Conservation (phyloP, 2,329 filamentous ascomycete genomes). For the Aspergillus terreus region DNA sequence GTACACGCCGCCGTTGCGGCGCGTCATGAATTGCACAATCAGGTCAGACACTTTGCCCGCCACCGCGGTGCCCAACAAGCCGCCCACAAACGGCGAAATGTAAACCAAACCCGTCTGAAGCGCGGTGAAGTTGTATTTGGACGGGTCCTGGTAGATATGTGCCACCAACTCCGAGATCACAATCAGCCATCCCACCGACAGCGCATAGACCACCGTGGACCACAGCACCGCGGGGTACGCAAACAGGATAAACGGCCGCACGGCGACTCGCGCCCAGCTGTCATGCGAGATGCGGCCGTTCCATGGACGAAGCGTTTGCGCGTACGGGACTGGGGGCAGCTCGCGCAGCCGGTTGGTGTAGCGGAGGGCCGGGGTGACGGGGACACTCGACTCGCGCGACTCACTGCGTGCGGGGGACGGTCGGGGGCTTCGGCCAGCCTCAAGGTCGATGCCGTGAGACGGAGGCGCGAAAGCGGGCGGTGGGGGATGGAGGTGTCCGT, state of each 20-base stretch:
- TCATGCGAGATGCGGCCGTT: conserved; percentile 75
- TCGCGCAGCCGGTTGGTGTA: conserved; percentile 71
- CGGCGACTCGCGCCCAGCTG: conserved; percentile 72
- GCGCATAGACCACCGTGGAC: conserved; percentile 78
- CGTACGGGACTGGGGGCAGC: conserved; percentile 66
- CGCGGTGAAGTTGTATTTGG: conserved; percentile 74
- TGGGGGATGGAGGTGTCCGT: conserved; percentile 12
- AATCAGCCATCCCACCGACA: conserved; percentile 92
- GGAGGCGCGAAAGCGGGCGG: conserved; percentile 5
- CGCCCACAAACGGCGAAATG: conserved; percentile 83
- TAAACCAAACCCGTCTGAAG: conserved; percentile 83
- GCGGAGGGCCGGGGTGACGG: conserved; percentile 26
- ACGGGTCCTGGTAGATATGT: conserved; percentile 67
- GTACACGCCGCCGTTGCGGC: conserved; percentile 86
- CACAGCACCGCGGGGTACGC: conserved; percentile 86
- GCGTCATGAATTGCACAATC: conserved; percentile 76
- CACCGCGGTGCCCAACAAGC: conserved; percentile 84
- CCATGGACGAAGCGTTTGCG: conserved; percentile 70
- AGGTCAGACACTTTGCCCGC: conserved; percentile 84
- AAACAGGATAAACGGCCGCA: conserved; percentile 80
- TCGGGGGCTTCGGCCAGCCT: conserved; percentile 18
- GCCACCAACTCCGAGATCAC: conserved; percentile 86
- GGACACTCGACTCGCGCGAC: conserved; percentile 26
- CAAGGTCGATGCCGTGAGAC: conserved; percentile 23
- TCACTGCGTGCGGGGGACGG: conserved; percentile 29